Base-by-base conservation (phyloP, 2,329 filamentous ascomycete species). In the Arthrobotrys megalospora region DNA sequence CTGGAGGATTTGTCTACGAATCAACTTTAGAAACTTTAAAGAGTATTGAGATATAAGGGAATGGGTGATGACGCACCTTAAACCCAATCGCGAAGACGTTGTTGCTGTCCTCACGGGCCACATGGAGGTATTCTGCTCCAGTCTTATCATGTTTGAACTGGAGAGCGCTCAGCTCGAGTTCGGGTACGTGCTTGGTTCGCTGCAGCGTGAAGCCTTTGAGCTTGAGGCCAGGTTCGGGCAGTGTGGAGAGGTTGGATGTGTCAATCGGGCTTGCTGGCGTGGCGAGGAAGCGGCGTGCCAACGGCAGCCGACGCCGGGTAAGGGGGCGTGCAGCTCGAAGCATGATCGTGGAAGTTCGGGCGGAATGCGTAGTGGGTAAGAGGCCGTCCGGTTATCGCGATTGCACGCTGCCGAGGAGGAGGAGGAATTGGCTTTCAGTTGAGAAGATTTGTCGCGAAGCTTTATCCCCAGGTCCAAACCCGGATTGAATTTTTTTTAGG, bases 11-110 rank as follows among this genome's bases (percentile, higher is more conserved):
- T 24, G 96, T 99, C 89, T 79, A 75, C 55, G 69, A 48, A 78
- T 78, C 75, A 78, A 78, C 67, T 48, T 78, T 78, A 78, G 75
- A 78, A 70, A 78, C 65, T 48, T 50, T 63, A 64, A 55, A 48
- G 53, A 63, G 32, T 45, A 55, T 60, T 28, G 7, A 43, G 48
- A 52, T 38, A 41, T 10, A 53, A 50, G 19, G 63, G 67, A 66
- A 52, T 38, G 11, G 12, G n/a, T 3, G 24, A 50, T 11, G 41
- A n/a, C 70, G 12, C 52, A 79, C 76, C 69, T 97, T 97, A 90
- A 99, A 99, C 65, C 94, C 96, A 83, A 99, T 96, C 43, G 94
- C 96, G 86, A 99, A 99, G 83, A 98, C 96, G 92, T 99, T 99
- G 86, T 99, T 99, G 87, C 91, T 92, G 83, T 99, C 96, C 73